Conservation (phyloP, 352 stramenopile genomes). For the Globisporangium spiculum region DNA sequence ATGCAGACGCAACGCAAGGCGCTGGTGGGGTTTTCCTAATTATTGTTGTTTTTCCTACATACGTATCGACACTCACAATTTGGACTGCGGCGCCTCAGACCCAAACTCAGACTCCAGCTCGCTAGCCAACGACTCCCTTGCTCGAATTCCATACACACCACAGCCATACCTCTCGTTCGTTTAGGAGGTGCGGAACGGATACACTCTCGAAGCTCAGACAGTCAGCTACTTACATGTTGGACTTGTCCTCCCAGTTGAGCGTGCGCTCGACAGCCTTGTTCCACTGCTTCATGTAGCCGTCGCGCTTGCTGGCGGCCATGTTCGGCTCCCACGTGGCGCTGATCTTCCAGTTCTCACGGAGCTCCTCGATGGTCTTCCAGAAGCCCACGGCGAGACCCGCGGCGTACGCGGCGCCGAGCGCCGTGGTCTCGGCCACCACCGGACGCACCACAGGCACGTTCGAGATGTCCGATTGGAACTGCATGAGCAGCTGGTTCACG, state of each 20-base stretch:
- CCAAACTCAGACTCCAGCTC: background rate
- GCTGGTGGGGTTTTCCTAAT: background rate
- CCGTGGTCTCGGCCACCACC: conserved; percentile 96
- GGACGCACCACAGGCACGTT: conserved; percentile 92
- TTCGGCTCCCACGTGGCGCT: conserved; percentile 69
- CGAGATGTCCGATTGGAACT: conserved; percentile 98
- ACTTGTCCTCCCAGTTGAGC: conserved; percentile 76
- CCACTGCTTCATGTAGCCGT: conserved; percentile 69
- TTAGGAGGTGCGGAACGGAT: conserved; percentile 2
- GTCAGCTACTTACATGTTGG: conserved; percentile 18
- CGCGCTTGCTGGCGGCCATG: conserved; percentile 59
- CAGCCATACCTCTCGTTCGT: background rate
- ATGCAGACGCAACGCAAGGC: background rate
- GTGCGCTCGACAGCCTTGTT: conserved; percentile 82
- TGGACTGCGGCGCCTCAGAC: background rate
- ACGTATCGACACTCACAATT: conserved; percentile 9
- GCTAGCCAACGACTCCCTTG: background rate
- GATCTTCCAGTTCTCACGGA: conserved; percentile 82
- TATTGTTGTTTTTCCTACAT: background rate
- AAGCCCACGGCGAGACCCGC: conserved; percentile 96
- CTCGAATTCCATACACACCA: background rate
- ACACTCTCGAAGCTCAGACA: background rate
- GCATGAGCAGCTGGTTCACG: conserved; percentile 97
- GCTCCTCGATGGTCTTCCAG: conserved; percentile 89
- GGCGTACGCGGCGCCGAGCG: conserved; percentile 95